These are phyloP conservation scores for Elsinoe australis DNA, from an alignment of 2,329 filamentous ascomycete genomes.

Conservation along the genomic window DNA sequence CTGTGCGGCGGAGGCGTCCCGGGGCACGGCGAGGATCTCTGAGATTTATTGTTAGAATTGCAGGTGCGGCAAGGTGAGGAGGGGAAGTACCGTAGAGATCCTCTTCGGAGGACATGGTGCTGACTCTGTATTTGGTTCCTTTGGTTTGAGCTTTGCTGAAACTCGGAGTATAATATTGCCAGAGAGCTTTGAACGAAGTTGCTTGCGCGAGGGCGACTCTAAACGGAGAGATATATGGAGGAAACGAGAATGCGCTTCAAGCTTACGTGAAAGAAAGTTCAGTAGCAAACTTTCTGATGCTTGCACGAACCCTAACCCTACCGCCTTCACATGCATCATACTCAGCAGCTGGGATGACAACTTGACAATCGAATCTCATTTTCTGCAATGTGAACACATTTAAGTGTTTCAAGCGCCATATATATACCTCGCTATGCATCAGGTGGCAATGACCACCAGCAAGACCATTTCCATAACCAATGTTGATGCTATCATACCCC, in stretches of 20 bases:
- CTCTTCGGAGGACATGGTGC: conserved; percentile 39
- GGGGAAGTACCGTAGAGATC: conserved; percentile 50
- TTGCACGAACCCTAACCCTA: neutral
- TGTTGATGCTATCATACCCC: neutral
- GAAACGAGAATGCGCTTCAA: too few relatives aligned
- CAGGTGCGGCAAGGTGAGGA: neutral
- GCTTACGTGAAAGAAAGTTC: neutral
- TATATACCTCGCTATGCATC: neutral
- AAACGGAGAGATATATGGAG: too few relatives aligned
- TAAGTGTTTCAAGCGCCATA: too few relatives aligned
- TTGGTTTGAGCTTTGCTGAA: neutral
- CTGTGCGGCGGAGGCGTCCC: conserved; percentile 64
- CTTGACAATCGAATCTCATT: neutral
- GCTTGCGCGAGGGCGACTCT: too few relatives aligned
- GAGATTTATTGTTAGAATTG: conserved; percentile 28
- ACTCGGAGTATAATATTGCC: neutral
- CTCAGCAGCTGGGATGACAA: neutral
- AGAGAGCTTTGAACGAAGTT: too few relatives aligned
- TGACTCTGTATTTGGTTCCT: neutral
- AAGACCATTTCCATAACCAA: too few relatives aligned
- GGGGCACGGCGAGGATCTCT: conserved; percentile 75
- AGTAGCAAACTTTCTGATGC: conserved; percentile 12
- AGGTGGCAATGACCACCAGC: too few relatives aligned
- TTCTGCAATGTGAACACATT: too few relatives aligned
- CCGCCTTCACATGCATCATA: conserved; percentile 2